Percentiles rank a stretch among this genome's conserved stretches.
Evolutionary conservation across 2,329 filamentous ascomycete species (phyloP).

Genomic region (Cladosporium phlei): DNA sequence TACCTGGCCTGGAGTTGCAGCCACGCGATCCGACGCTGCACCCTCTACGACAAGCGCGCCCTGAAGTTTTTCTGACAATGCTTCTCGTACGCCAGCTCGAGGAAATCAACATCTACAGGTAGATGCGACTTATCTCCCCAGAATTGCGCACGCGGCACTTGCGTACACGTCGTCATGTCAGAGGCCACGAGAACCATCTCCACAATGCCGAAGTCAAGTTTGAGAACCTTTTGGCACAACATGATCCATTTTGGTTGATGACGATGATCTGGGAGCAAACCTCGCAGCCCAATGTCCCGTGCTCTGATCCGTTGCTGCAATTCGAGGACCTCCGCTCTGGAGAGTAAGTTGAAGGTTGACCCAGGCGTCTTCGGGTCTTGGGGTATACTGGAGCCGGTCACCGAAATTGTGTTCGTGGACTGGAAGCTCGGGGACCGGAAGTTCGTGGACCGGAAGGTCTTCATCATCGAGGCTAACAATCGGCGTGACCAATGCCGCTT

Average conservation of each 20-base stretch:
- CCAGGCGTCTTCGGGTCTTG: too few relatives aligned
- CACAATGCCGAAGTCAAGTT: background rate
- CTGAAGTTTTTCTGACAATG: background rate
- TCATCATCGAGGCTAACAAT: too few relatives aligned
- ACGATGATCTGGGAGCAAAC: background rate
- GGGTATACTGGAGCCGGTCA: too few relatives aligned
- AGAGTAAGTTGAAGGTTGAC: too few relatives aligned
- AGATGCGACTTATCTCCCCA: too few relatives aligned
- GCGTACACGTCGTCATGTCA: constrained; percentile 1
- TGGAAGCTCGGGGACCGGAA: too few relatives aligned
- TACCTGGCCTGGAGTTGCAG: background rate
- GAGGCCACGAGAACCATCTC: background rate
- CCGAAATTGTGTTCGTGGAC: too few relatives aligned
- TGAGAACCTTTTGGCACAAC: background rate
- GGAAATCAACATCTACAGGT: too few relatives aligned
- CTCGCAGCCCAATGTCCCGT: background rate
- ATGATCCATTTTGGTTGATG: background rate
- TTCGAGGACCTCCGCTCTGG: too few relatives aligned
- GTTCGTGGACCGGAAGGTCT: too few relatives aligned
- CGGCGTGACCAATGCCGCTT: too few relatives aligned
- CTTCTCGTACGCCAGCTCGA: background rate
- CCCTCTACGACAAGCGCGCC: background rate
- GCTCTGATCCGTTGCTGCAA: background rate
- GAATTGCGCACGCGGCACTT: too few relatives aligned
- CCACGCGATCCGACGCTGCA: background rate